Base-by-base conservation (phyloP, 768 basidiomycete species). In the Russula vinacea region DNA sequence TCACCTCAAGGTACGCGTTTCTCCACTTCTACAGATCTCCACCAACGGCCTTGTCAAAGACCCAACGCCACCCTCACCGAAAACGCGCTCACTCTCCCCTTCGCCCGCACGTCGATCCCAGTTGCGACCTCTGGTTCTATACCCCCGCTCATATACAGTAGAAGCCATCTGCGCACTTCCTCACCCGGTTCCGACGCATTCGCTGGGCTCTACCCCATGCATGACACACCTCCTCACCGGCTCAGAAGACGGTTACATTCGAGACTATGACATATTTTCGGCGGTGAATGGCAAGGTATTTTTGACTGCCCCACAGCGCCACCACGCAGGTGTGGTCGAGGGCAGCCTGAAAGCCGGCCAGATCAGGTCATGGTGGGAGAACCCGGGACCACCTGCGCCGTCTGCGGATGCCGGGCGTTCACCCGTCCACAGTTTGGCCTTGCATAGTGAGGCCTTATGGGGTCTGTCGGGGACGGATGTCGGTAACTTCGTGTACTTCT, bases 391-490 rank as follows among this genome's bases (percentile, higher is more conserved):
- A 33, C 42, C 67, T 35, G 35, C 42, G 13, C 42, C 58, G 22
- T 37, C 61, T 58, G 53, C 67, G 62, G 50, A 56, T 55, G 32
- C 44, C 24, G 56, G 64, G 52, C 59, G 84, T 51, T 83, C 85
- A 24, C 88, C 96, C 11, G 92, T 97, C 19, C 93, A 94, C 74
- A 95, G 93, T 71, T 79, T 99, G 72, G 85, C 86, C 10, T 87
- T 94, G 79, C 94, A 98, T 60, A 88, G 89, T 3, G 94, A 98
- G 74, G 97, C 92, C 14, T 77, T 99, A 10, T 99, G 94, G 94
- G 82, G 88, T 19, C 79, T 98, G 62, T 87, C 90, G 26, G 97
- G 97, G 16, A 90, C 88, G 40, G 83, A 91, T 70, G 94, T 95
- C 75, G 19, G 75, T 72, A 4, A 33, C 19, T 35, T 63, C 50